Evolutionary conservation across 2,329 filamentous ascomycete genomes (phyloP).

Genomic region (Fusarium lateritium): DNA sequence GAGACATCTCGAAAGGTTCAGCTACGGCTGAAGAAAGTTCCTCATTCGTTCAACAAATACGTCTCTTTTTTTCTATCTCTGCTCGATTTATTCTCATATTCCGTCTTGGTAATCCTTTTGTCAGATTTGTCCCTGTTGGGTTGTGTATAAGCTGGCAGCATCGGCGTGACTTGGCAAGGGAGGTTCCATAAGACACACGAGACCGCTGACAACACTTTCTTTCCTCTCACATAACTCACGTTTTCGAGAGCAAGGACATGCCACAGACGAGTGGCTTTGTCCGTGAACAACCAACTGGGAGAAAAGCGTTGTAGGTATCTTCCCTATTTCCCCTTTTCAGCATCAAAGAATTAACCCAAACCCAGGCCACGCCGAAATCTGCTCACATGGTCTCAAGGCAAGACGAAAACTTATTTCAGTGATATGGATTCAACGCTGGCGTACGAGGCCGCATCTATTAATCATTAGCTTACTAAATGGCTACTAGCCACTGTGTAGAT

Average conservation of each 20-base stretch:
- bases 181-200: slow-evolving; percentile 6
- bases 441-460: slow-evolving; percentile 44
- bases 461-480: slow-evolving; percentile 44
- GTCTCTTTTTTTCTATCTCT: neutral
- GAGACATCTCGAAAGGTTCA: slow-evolving; percentile 17
- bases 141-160: neutral
- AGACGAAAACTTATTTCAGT: neutral
- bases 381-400: neutral
- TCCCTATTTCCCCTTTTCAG: neutral
- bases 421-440: slow-evolving; percentile 32
- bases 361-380: neutral
- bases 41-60: slow-evolving; percentile 2
- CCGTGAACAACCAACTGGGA: neutral
- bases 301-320: neutral
- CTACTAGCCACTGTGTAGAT: slow-evolving; percentile 33
- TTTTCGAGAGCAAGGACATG: neutral
- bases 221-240: neutral
- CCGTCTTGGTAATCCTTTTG: neutral
- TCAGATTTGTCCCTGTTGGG: neutral
- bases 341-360: neutral
- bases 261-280: neutral
- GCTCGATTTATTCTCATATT: neutral
- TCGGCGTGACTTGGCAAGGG: slow-evolving; percentile 23
- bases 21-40: neutral
- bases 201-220: slow-evolving; percentile 3